Percentiles rank a stretch among this genome's conserved stretches.
Evolutionary conservation across 805 yeast genomes (phyloP).

Genomic region (Cyberlindnera maritima): DNA sequence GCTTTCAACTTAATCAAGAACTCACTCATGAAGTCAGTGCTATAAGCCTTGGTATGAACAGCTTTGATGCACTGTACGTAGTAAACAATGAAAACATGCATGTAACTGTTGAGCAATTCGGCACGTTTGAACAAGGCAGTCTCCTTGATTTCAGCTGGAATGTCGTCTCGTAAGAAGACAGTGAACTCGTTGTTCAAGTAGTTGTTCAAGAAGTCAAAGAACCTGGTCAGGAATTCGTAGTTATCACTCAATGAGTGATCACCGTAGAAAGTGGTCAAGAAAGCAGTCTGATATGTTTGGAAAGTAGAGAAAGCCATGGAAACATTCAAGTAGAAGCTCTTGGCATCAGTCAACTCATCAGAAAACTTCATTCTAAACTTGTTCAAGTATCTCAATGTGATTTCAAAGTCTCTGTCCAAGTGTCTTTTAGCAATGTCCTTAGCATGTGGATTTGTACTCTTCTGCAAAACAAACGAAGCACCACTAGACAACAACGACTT

Average conservation of each 20-base stretch:
- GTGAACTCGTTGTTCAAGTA: conserved; percentile 23
- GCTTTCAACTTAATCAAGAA: conserved; percentile 23
- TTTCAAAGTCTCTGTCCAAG: conserved; percentile 25
- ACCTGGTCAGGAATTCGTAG: conserved; percentile 20
- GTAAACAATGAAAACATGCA: conserved; percentile 24
- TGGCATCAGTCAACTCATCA: conserved; percentile 8
- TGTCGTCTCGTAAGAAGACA: conserved; percentile 16
- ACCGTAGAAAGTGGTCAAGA: conserved; percentile 24
- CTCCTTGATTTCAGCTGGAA: conserved; percentile 9
- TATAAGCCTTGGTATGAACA: conserved; percentile 33
- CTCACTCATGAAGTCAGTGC: conserved; percentile 29
- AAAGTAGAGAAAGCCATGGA: conserved; percentile 26
- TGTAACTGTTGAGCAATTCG: conserved; percentile 18
- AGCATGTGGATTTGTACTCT: conserved; percentile 10
- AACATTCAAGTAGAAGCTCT: conserved; percentile 20
- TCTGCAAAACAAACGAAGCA: conserved; percentile 19
- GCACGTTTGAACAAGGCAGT: conserved; percentile 20
- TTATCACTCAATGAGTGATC: conserved; percentile 23
- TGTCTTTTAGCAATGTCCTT: conserved; percentile 11
- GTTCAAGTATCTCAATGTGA: conserved; percentile 26
- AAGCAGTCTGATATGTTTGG: conserved; percentile 25
- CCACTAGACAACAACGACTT: conserved; percentile 25
- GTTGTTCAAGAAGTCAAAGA: conserved; percentile 21
- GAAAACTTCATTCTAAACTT: conserved; percentile 21
- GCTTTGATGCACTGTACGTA: conserved; percentile 32